Base-by-base conservation (phyloP, 495 filamentous ascomycete species). In the Penicillium riverlandense region DNA sequence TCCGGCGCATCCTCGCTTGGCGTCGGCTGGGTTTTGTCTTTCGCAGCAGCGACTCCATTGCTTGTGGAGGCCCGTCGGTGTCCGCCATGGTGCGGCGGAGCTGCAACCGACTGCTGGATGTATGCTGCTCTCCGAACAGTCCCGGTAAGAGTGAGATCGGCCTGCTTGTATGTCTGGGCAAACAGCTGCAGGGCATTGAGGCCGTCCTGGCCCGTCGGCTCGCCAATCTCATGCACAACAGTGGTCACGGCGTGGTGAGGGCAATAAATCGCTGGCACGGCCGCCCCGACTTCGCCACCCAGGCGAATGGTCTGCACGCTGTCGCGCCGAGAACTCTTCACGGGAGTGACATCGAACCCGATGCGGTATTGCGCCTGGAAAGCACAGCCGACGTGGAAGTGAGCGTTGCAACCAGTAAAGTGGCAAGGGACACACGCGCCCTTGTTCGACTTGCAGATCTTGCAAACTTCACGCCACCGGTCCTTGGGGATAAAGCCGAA, bases 361-460 rank as follows among this genome's bases (percentile, higher is more conserved):
- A 97, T 77, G 1, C 73, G 70, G 59, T 90, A 94, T 12, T 83
- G 84, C 41, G 83, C 82, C 55, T 87, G 82, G 59, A 88, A 82
- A 11, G 94, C 92, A 65, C 92, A 99, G 47, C 83, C 84, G 42
- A 94, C 80, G 55, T 99, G 92, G 47, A 97, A 88, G 67, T 64
- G 77, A 16, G 79, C 76, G 50, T 83, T 80, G 65, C 92, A 99
- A 30, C 84, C 79, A 39, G 52, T 43, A 41, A 45, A 65, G 56
- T 84, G 80, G 61, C 92, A 99, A 39, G 72, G 59, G 10, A 96
- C 79, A 62, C 88, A 95, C 13, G 89, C 85, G 11, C 91, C 90
- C 34, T 71, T 65, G 37, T 49, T 67, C 7, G 71, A 76, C 49
- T 68, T 67, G 77, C 92, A 99, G 10, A 90, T 72, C 65, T 92